Base-by-base conservation (phyloP, 2,329 filamentous ascomycete species). In the Orbilia blumenaviensis region DNA sequence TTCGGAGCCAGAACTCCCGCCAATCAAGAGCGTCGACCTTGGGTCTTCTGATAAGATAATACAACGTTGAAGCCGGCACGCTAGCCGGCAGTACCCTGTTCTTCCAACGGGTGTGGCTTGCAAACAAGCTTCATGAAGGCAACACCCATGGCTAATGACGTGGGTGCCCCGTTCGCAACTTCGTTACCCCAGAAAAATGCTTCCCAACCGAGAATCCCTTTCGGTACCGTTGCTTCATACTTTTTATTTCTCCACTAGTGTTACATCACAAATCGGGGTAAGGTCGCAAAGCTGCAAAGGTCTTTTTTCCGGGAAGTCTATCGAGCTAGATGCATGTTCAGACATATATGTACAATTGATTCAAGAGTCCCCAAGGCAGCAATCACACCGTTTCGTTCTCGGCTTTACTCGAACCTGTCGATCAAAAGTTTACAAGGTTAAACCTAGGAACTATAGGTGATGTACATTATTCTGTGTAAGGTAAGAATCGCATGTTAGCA, bases 341-440 rank as follows among this genome's bases (percentile, higher is more conserved):
- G 7, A 44, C 23, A 25, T 38, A 14, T 34, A n/a, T n/a, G n/a
- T n/a, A n/a, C n/a, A n/a, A n/a, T 14, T 23, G 16, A 10, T 41
- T 56, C 25, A 8, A 16, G 25, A 32, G 29, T n/a, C 7, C 21
- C 36, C 50, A 32, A 72, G 67, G 67, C 67, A 72, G 67, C 67
- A 63, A 72, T 72, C 29, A 21, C 32, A 69, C 66, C 66, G 67
- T 72, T 64, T 60, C 67, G 29, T 72, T 64, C 29, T 62, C 34
- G 8, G 32, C 32, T 14, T 25, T 38, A 54, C 16, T 52, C 34
- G 44, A 44, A 64, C 60, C 67, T 72, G 60, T 64, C 67, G 67
- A 66, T 72, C 60, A 32, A 16, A 41, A 48, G n/a, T 2, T 21
- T 52, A 29, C 46, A 29, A 29, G 23, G 46, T 16, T 58, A 38